Evolutionary conservation across 176 grass and related monocot genomes (phyloP), one percentile per base, ranked within the genome.

Genomic region (Eremochloa ophiuroides): DNA sequence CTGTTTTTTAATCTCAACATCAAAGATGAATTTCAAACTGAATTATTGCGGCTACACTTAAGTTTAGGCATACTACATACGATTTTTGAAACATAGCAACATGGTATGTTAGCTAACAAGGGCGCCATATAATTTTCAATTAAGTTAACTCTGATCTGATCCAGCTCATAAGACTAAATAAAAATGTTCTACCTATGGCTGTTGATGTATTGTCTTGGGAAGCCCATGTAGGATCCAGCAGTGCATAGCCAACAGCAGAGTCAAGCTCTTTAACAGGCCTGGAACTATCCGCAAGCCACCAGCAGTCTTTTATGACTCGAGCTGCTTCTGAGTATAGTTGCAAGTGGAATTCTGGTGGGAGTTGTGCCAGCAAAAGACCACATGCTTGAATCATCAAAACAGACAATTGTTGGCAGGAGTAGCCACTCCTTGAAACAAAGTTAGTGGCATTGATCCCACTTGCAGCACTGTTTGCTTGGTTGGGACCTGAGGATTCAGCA

Each of bases 331-430:
- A 93, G 78, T 99, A 99, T 17, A 99, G 80, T 76, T 93, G 88
- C 81, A 86, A 82, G 78, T 99, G 96, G 48, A 99, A 99, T 53
- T 99, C 96, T 82, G 91, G 93, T 61, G 96, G 96, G 29, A 99
- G 93, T 76, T 99, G 96, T 53, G 96, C 93, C 61, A 99, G 67
- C 90, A 99, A 82, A 82, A 99, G 77, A 17, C 96, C 96, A 82
- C 96, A 99, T 64, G 93, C 96, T 91, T 99, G 96, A 70, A 99
- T 99, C 93, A 99, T 99, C 82, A 99, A 73, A 86, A 94, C 90
- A 35, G 96, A 93, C 62, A 99, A 76, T 47, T 99, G 96, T 71
- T 95, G 93, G 34, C 72, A 89, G 2, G 96, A 95, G 69, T 99
- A 99, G 23, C 93, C 93, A 84, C 96, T 95, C 91, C 69, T 99